Evolutionary conservation across 768 basidiomycete species (phyloP), one percentile per base, ranked within the genome.

Genomic region (Butyriboletus loyo): DNA sequence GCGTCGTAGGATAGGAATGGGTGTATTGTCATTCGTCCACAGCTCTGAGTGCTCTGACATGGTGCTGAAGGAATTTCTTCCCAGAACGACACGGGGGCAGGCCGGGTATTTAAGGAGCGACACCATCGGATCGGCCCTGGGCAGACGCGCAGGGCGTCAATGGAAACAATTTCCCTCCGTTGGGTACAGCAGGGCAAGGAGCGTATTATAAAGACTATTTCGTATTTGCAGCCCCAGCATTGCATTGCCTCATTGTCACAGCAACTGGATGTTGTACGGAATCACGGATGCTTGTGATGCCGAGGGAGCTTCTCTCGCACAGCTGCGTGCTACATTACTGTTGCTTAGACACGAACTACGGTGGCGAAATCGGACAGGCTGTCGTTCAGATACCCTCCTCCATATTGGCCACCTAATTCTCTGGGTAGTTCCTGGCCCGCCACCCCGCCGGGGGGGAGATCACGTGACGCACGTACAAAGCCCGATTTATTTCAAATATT

Each of bases 1-100:
- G n/a, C 77, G 69, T 44, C 65, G 71, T 5, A 78, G 60, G 28
- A 66, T 52, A 15, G 66, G 68, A 30, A 34, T 53, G 15, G 65
- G 54, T n/a, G 14, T 2, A 36, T 39, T 22, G 19, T 45, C 42
- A 47, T 49, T 49, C 31, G 15, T 22, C 35, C 50, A 25, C 15
- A 7, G n/a, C 11, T 41, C 46, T 24, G 22, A 7, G 7, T 34
- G 36, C 15, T 56, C 55, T 49, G 54, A 14, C 57, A 66, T 62
- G 41, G 13, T 48, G n/a, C 7, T n/a, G 44, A 25, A 21, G 27
- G 50, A 21, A 4, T 10, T 37, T 32, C n/a, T 51, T 14, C 15
- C 46, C 9, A 10, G 34, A 9, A 25, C 34, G 15, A 35, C 13
- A 8, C 7, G 31, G 7, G 7, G 42, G n/a, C 11, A 24, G 10